Evolutionary conservation across 2,329 filamentous ascomycete species (phyloP), one percentile per base, ranked within the genome.

Genomic region (Torrubiella hemipterigena): DNA sequence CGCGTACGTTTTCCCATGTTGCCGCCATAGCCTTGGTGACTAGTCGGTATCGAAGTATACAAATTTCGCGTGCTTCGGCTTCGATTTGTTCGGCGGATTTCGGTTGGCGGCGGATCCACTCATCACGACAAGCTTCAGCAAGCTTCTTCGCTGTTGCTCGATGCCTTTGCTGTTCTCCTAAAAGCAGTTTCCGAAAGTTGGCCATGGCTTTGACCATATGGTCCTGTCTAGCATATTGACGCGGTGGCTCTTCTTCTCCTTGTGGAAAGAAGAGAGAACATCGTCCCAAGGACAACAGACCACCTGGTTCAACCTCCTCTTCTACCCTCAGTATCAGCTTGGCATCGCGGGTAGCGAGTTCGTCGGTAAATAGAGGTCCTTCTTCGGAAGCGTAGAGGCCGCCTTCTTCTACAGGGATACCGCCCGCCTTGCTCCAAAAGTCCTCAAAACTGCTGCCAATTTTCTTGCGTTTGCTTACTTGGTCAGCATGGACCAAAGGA

Each of bases 221-320:
- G 47, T 96, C 87, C 48, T 75, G 71, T 43, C 93, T 86, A n/a
- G 81, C 77, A 64, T 84, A 96, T 46, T 91, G 84, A 31, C 71
- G 68, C 0, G 75, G 71, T 1, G 82, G 82, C 44, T 93, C 81
- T 34, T 83, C 77, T 37, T 61, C 62, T 10, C 74, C 64, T 39
- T 91, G 82, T 0, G 82, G 81, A 13, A 77, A 67, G 43, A 82
- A 91, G 16, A 79, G 59, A 3, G 77, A 78, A 49, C 82, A 89
- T 37, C 69, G 66, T 37, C 76, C 73, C 32, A 67, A 60, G 30
- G 80, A 85, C 17, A 95, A 64, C 4, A 86, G 51, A 3, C 85
- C 84, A 12, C 86, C 87, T 5, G 77, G 72, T 45, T 82, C 66
- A 4, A 75, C 74, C 40, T 85, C 87, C 29, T 75, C 60, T 41